Base-by-base conservation (phyloP, 139 green algal species). In the Micractinium sp. region DNA sequence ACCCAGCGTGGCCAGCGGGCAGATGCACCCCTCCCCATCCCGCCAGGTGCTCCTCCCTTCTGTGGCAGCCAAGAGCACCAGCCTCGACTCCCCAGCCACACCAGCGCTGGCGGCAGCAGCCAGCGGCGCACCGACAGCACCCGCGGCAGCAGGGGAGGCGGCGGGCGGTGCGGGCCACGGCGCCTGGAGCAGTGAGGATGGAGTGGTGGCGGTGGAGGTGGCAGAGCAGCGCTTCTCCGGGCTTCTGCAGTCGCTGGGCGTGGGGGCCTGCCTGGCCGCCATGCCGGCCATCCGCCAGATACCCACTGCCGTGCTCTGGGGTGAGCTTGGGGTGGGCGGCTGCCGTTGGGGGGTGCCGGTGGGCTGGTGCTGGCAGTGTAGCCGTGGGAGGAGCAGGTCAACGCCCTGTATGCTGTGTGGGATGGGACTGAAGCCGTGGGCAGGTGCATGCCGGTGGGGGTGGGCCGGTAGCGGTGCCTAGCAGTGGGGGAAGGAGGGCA, bases 221-320 rank as follows among this genome's bases (percentile, higher is more conserved):
- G 75, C 92, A 41, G 96, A 98, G 92, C 95, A 98, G 87, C 94
- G 96, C 33, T n/a, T 96, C 23, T 95, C 89, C 36, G 91, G 89
- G 35, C 87, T 98, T 36, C 73, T 98, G 35, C 96, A 98, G 90
- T 93, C 91, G 7, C 61, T 97, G n/a, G 90, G 95, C 12, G 90
- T 96, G 29, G 95, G 88, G 13, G 93, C 90, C 13, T 97, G 94
- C 92, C 87, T 98, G 47, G 93, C n/a, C n/a, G 85, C 93, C 35
- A 96, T 92, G 16, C 96, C 95, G 1, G 92, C 88, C 80, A 92
- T 98, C 38, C 81, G 94, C 47, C 84, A 90, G 61, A 97, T 97
- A 31, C 95, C 96, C 15, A 95, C 91, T 79, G 82, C 88, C 53
- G 89, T 96, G 7, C 87, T 98, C 41, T 98, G 94, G 94, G 96